Evolutionary conservation across 306 rosid genomes (phyloP).

Genomic region (Glycine latifolia): DNA sequence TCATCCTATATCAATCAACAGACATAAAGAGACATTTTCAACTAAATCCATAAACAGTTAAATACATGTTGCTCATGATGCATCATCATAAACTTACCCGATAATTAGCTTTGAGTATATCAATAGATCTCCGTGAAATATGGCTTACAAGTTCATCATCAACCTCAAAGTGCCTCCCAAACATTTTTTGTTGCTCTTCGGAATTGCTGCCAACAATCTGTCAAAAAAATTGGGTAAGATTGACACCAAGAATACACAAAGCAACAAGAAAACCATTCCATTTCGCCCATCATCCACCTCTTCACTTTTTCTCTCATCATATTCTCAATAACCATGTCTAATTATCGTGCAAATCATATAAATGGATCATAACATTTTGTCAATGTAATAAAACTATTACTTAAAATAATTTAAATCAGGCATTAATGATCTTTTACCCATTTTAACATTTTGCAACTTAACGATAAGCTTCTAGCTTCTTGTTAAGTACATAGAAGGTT

Average conservation of each 20-base stretch:
- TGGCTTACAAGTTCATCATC: slow-evolving; percentile 97
- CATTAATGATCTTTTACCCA: slow-evolving; percentile 1
- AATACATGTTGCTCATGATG: not conserved
- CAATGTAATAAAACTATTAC: slow-evolving; percentile 1
- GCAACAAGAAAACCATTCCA: not conserved
- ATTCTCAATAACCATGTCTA: too few species aligned
- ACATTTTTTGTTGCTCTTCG: slow-evolving; percentile 97
- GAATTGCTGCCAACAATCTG: slow-evolving; percentile 80
- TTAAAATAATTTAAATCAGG: slow-evolving; percentile 28
- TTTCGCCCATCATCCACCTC: too few species aligned
- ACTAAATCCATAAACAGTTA: not conserved
- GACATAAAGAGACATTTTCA: slow-evolving; percentile 15
- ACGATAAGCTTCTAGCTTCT: too few species aligned
- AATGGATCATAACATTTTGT: not conserved
- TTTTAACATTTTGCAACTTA: not conserved
- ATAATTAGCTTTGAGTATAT: slow-evolving; percentile 78
- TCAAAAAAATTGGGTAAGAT: slow-evolving; percentile 47
- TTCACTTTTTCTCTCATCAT: too few species aligned
- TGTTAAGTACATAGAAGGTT: too few species aligned
- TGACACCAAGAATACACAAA: not conserved
- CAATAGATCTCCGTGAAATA: slow-evolving; percentile 87
- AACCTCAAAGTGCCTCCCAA: slow-evolving; percentile 91
- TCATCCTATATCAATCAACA: slow-evolving; percentile 68
- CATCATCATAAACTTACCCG: slow-evolving; percentile 65
- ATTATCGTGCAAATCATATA: not conserved